Percentiles rank a stretch among this genome's conserved stretches.
phyloP scores from a whole-genome alignment of 306 rosid species.

The Rubus parviflorus region DNA sequence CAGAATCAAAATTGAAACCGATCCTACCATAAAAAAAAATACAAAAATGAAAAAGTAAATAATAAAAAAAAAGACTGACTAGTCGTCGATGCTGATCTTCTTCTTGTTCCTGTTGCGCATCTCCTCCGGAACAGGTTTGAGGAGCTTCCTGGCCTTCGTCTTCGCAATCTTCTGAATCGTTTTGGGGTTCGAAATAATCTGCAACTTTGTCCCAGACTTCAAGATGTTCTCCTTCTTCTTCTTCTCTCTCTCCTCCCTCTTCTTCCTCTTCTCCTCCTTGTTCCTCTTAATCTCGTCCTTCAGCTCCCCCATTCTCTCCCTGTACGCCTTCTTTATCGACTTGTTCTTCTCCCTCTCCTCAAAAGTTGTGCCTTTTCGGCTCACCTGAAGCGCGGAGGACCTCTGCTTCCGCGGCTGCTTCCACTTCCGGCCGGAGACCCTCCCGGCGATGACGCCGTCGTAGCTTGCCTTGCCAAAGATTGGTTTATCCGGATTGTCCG shows the following conservation, averaged over 20 bases:
- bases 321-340: conserved; percentile 70
- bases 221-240: conserved; percentile 85
- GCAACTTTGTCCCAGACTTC: conserved; percentile 75
- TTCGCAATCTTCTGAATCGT: conserved; percentile 78
- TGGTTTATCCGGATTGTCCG: conserved; percentile 72
- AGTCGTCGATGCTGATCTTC: background rate
- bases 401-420: conserved; percentile 68
- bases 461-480: conserved; percentile 62
- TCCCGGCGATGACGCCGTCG: conserved; percentile 87
- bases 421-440: conserved; percentile 82
- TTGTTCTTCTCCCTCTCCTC: conserved; percentile 75
- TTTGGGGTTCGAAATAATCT: conserved; percentile 78
- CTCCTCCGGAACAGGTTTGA: conserved; percentile 74
- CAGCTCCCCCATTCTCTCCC: conserved; percentile 67
- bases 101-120: conserved; percentile 16
- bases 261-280: conserved; percentile 79
- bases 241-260: conserved; percentile 84
- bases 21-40: background rate
- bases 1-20: background rate
- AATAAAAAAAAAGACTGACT: background rate
- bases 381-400: conserved; percentile 61
- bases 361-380: conserved; percentile 54
- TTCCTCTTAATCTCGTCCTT: conserved; percentile 73
- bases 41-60: background rate
- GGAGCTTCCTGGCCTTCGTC: conserved; percentile 71